Base-by-base conservation (phyloP, 345 rosid genomes). In the Gossypium stocksii region DNA sequence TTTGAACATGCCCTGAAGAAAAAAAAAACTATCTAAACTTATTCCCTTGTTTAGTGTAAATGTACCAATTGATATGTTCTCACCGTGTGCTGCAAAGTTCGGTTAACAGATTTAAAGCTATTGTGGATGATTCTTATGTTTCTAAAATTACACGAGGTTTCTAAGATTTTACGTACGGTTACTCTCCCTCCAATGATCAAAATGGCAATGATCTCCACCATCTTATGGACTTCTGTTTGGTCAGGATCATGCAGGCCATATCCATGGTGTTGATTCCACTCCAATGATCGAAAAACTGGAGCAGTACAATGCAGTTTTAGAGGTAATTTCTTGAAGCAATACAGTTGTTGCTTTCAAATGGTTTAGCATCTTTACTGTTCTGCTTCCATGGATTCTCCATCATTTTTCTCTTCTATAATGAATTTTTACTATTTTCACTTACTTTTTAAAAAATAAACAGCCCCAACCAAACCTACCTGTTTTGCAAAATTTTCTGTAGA, bases 191-290 rank as follows among this genome's bases (percentile, higher is more conserved):
- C 41, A 34, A 5, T 34, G 41, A 5, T 34, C 41, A 34, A 34
- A 34, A 34, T 34, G 41, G 41, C 41, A 34, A 5, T 34, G 41
- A 34, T 34, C 38, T 34, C 38, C 41, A 34, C 41, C 7, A 6
- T 77, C 71, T 76, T 17, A 69, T 73, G 14, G 61, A 51, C 67
- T 51, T 72, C 57, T 75, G 1, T 79, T 67, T 76, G 79, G 19
- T 77, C 82, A 94, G 97, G 98, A 94, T 83, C 98, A 91, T 83
- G 96, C 97, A 59, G 97, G 98, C 57, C 98, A 92, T 80, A 94
- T 92, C 76, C 89, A 68, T 86, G 97, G 98, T 69, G 97, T 92
- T 43, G 90, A 94, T 82, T 94, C 98, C 23, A 41, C 54, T 80
- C 91, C 87, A 71, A 94, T 94, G 98, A 83, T 91, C 66, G 83